Base-by-base conservation (phyloP, 179 eudicot species). In the Sideroxylon spinosum region DNA sequence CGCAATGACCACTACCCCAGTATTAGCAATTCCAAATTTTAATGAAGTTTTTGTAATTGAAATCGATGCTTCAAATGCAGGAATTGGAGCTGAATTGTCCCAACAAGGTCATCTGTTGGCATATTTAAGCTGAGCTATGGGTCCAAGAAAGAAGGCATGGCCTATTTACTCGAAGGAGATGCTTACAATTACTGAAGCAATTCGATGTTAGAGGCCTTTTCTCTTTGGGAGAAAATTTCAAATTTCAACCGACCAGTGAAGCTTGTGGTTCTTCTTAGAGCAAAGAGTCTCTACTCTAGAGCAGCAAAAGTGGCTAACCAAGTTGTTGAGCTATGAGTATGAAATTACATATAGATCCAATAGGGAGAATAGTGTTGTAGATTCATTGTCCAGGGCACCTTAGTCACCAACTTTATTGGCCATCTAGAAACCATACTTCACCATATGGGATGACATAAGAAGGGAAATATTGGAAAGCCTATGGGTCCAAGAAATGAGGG, bases 241-340 rank as follows among this genome's bases (percentile, higher is more conserved):
- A 37, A 37, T 37, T 6, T 37, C 5, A 37, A 37, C 44, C 5
- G 4, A 37, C 44, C 5, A 37, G 5, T 6, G 44, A 4, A 37
- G 44, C 44, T 3, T 37, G 5, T 6, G 44, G 44, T 37, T 37
- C 4, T 37, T 37, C 44, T 3, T 37, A 6, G 44, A 37, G 44
- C 44, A 37, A 37, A 4, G 44, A 37, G 44, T 37, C 12, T 3
- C 50, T 6, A 19, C 71, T 14, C 48, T 17, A 3, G 10, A 13
- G 25, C 78, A 62, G 10, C 78, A 79, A 6, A 63, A 73, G 12
- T 79, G 73, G 82, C 16, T 62, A 6, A n/a, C 78, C 8, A 79
- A 79, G 19, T n/a, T 74, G 3, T 3, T 55, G 29, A 65, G 78
- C 0, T 63, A 62, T 52, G 66, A 79, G 6, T 63, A 26, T 53